Percentiles rank a stretch among this genome's conserved stretches.
These are phyloP conservation scores for Westerdykella sp. DNA, from an alignment of 2,329 filamentous ascomycete species.

Conservation along the genomic window DNA sequence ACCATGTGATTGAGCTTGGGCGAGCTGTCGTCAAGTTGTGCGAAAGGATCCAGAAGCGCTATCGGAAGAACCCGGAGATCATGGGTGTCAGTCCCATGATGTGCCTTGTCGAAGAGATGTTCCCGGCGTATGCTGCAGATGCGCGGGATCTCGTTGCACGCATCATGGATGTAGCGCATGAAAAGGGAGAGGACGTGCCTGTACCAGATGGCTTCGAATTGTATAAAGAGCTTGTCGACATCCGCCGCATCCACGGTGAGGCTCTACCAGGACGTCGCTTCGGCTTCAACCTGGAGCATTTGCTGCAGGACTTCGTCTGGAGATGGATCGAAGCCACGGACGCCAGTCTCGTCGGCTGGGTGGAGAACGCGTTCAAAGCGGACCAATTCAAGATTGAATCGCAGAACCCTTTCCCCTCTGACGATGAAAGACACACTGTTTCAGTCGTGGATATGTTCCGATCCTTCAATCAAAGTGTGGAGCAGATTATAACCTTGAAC, in stretches of 20 bases:
- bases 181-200: slow-evolving; percentile 66
- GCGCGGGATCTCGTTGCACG: slow-evolving; percentile 75
- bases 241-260: slow-evolving; percentile 72
- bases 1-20: slow-evolving; percentile 81
- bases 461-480: slow-evolving; percentile 85
- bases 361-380: slow-evolving; percentile 85
- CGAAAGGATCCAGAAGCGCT: slow-evolving; percentile 86
- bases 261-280: slow-evolving; percentile 68
- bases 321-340: slow-evolving; percentile 85
- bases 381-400: slow-evolving; percentile 76
- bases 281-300: slow-evolving; percentile 77
- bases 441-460: slow-evolving; percentile 91
- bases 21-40: slow-evolving; percentile 79
- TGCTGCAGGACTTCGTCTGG: slow-evolving; percentile 91
- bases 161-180: slow-evolving; percentile 68
- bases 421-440: slow-evolving; percentile 84
- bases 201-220: slow-evolving; percentile 91
- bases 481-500: slow-evolving; percentile 76
- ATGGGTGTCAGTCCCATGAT: slow-evolving; percentile 67
- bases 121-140: slow-evolving; percentile 87
- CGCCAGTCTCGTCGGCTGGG: slow-evolving; percentile 69
- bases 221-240: slow-evolving; percentile 80
- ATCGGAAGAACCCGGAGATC: slow-evolving; percentile 78
- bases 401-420: slow-evolving; percentile 57
- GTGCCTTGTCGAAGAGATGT: slow-evolving; percentile 73